Evolutionary conservation across 2,329 filamentous ascomycete genomes (phyloP), one percentile per base, ranked within the genome.

Genomic region (Bisporella sp.): DNA sequence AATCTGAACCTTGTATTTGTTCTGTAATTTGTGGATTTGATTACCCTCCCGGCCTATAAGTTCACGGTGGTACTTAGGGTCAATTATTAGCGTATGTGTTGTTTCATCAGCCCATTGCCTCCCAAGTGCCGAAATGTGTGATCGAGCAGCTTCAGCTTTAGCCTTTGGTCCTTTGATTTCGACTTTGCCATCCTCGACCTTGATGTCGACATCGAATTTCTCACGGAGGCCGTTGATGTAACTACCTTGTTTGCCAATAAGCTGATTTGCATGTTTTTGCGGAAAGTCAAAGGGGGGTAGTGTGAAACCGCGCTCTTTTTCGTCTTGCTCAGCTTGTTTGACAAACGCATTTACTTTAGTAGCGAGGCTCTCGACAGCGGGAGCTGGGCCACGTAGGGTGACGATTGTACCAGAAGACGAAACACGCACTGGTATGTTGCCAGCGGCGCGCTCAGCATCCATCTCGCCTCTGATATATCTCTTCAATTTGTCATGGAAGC

Each of bases 151-250:
- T 67, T 96, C 90, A 1, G 91, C 89, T 76, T 97, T 97, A 46
- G 89, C 89, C 72, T 95, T 89, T 46, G 93, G 92, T 30, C 95
- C 93, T 75, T 95, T 96, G 60, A 99, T 82, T 69, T 96, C 89
- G 46, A 97, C 89, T 70, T 91, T 91, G 58, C 93, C 93, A 62
- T 96, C 89, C 59, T 95, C 84, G 39, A 97, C 85, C 69, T 96
- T 90, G 55, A 99, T 85, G 52, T 85, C 81, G 5, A 85, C 82
- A 52, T 85, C 81, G 53, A 84, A 85, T 56, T 78, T 78, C 55
- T 85, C 82, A 44, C 81, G 76, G 37, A 86, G 71, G 60, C 85
- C 81, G 49, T 76, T 75, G 60, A 85, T 83, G 63, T 83, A 78
- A 68, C 79, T 82, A 13, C 82, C 82, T 46, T 79, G 77, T 67